phyloP scores from a whole-genome alignment of 2,329 filamentous ascomycete genomes.

The Amesomyces nigricolor region DNA sequence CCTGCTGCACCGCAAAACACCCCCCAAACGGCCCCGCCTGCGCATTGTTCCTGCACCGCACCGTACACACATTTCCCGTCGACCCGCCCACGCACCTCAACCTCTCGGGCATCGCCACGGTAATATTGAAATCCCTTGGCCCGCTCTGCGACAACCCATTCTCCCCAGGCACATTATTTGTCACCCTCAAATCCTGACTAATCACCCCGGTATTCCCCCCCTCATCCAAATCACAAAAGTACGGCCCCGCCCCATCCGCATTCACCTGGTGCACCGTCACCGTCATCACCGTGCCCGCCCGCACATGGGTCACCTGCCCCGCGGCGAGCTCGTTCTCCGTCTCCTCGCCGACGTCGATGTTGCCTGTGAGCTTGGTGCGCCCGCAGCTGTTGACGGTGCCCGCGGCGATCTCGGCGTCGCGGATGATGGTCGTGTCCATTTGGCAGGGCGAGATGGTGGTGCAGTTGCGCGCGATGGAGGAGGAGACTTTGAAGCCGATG shows the following conservation, averaged over 20 bases:
- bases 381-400: constrained; percentile 57
- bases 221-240: constrained; percentile 48
- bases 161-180: constrained; percentile 53
- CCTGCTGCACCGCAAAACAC: constrained; percentile 55
- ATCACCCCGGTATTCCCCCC: constrained; percentile 41
- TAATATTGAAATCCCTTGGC: constrained; percentile 51
- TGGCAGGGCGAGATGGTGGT: constrained; percentile 61
- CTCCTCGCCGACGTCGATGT: constrained; percentile 55
- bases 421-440: constrained; percentile 59
- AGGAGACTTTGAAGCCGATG: constrained; percentile 49
- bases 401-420: constrained; percentile 47
- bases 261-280: constrained; percentile 51
- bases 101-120: constrained; percentile 45
- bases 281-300: constrained; percentile 39
- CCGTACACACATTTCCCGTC: constrained; percentile 39
- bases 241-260: constrained; percentile 50
- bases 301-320: constrained; percentile 44
- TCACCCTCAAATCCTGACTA: constrained; percentile 45
- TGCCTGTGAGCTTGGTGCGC: constrained; percentile 45
- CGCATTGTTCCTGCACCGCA: constrained; percentile 55
- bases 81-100: constrained; percentile 45
- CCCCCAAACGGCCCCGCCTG: constrained; percentile 47
- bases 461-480: constrained; percentile 55
- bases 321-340: constrained; percentile 47
- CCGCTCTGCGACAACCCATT: constrained; percentile 55